phyloP scores from a whole-genome alignment of 108 stramenopile species.

The Conticribra guillardii region DNA sequence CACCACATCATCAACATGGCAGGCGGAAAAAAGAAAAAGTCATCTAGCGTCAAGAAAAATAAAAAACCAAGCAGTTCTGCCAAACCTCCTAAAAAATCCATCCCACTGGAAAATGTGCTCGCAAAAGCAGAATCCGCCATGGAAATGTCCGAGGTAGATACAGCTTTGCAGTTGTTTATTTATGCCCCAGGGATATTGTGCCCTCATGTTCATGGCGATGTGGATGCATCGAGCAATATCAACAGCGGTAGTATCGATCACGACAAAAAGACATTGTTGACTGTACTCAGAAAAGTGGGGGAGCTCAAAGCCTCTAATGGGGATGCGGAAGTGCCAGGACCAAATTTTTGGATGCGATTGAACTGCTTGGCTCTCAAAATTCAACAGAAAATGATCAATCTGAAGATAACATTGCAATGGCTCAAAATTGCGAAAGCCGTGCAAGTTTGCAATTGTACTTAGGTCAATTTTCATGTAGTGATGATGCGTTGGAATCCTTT shows the following conservation, averaged over 20 bases:
- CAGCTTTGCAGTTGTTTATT: conserved; percentile 39
- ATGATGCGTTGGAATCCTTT: conserved; percentile 74
- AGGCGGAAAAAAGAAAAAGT: conserved; percentile 42
- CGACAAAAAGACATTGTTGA: conserved; percentile 43
- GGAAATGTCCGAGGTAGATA: conserved; percentile 47
- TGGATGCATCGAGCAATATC: neutral
- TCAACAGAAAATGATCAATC: too few relatives aligned
- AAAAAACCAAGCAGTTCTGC: conserved; percentile 1
- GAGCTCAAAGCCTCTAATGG: conserved; percentile 72
- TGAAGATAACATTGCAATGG: conserved; percentile 13
- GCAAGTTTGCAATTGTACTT: conserved; percentile 76
- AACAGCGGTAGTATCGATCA: conserved; percentile 9
- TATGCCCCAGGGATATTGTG: conserved; percentile 39
- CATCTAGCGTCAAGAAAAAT: conserved; percentile 31
- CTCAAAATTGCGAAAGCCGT: conserved; percentile 44
- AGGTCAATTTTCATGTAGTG: conserved; percentile 73
- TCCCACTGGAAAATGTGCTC: conserved; percentile 45
- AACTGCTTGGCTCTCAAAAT: conserved; percentile 39
- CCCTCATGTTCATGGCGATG: conserved; percentile 22
- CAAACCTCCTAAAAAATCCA: conserved; percentile 7
- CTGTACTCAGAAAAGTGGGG: conserved; percentile 72
- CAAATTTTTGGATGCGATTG: conserved; percentile 68
- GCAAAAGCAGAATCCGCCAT: conserved; percentile 46
- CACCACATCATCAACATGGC: conserved; percentile 37
- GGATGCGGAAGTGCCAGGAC: conserved; percentile 65